Evolutionary conservation across 2,329 filamentous ascomycete genomes (phyloP), one percentile per base, ranked within the genome.

Genomic region (Penicillium sp.): DNA sequence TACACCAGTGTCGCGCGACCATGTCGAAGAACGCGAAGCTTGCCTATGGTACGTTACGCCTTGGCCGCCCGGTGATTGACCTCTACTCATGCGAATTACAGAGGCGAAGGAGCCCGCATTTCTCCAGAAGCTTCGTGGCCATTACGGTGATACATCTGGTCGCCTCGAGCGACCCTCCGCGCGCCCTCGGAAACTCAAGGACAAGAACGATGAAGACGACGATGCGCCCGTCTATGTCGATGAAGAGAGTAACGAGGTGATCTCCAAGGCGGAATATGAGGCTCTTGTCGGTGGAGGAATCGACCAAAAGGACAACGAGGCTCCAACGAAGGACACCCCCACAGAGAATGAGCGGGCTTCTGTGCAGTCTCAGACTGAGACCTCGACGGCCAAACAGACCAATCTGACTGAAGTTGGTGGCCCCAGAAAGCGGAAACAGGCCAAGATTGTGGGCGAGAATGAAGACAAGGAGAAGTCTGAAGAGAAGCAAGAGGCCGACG

Each of bases 11-110:
- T 59, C 48, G 45, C 41, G 25, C 43, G 54, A 67, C 54, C 55
- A 79, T 79, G 76, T 69, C 72, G 20, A 76, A 73, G 66, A 79
- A 79, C 52, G 69, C 77, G 17, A 80, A 80, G 64, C 75, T 80
- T 54, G 73, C 70, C 57, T 80, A 80, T 57, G 78, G 78, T 80
- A 70, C 22, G 68, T 47, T 34, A 15, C 42, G 39, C 15, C 5
- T 53, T 34, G 22, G 3, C 34, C n/a, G 11, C 8, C 3, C 53
- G 8, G 15, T 2, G 5, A 35, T 31, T 31, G 35, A 37, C 11
- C 35, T 20, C 0, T 39, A 51, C 59, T 62, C 15, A 64, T 49
- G 8, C 20, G 7, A 17, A 25, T 41, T 41, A 50, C 45, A 78
- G 78, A 79, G 39, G 71, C 75, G 47, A 77, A 77, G 11, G 75